Conservation (phyloP, 2,329 filamentous ascomycete species). For the Colletotrichum kahawae region DNA sequence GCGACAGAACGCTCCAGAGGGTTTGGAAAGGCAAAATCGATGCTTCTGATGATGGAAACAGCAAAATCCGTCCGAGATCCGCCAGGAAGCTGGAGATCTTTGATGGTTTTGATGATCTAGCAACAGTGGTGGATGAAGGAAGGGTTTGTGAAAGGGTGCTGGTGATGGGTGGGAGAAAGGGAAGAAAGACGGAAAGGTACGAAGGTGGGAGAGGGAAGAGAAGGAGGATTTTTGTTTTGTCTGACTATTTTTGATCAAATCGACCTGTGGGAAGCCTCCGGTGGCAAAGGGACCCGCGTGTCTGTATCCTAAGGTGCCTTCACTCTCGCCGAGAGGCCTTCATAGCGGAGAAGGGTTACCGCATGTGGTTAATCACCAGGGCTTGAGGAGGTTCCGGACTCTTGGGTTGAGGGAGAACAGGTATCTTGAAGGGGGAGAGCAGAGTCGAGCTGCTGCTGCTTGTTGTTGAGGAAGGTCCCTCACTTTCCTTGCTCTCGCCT, state of each 20-base stretch:
- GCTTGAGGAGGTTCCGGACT: not conserved
- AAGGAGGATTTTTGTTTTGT: not conserved
- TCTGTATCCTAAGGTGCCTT: not conserved
- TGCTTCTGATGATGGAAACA: not conserved
- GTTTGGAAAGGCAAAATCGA: not conserved
- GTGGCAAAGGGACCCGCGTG: not conserved
- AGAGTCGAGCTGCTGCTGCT: not conserved
- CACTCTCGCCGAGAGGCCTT: not conserved
- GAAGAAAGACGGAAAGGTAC: not conserved
- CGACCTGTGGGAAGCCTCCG: not conserved
- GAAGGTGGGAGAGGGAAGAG: not conserved
- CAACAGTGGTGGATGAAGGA: not conserved
- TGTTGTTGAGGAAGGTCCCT: not conserved
- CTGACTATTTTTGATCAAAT: not conserved
- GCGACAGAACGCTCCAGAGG: not conserved
- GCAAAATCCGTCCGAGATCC: not conserved
- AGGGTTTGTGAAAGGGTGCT: not conserved
- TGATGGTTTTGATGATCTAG: not conserved
- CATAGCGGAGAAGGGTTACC: not conserved
- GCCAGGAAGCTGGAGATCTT: not conserved
- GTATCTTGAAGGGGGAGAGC: not conserved
- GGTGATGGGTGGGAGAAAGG: not conserved
- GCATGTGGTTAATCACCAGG: not conserved
- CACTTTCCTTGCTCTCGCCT: not conserved
- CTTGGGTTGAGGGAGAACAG: not conserved